These are phyloP conservation scores for Tolypocladium album DNA, from an alignment of 2,329 filamentous ascomycete species.

Conservation along the genomic window DNA sequence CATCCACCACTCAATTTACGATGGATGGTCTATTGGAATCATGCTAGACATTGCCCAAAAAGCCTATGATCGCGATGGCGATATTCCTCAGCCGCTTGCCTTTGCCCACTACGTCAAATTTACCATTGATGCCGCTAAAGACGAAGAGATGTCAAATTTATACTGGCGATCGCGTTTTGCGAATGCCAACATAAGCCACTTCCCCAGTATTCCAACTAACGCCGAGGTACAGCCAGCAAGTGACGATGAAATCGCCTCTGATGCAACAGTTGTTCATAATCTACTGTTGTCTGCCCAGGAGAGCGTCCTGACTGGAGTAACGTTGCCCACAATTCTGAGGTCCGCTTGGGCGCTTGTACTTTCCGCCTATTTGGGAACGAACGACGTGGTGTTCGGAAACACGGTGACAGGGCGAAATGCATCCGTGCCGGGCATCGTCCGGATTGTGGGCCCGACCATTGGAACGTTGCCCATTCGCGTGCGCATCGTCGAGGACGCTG, in stretches of 20 bases:
- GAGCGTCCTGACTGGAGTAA: not conserved
- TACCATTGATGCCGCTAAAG: not conserved
- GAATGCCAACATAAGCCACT: not conserved
- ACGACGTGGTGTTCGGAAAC: conserved; percentile 14
- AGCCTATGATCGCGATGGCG: conserved; percentile 1
- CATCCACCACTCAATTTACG: conserved; percentile 13
- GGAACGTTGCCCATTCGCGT: conserved; percentile 8
- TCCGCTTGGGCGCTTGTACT: conserved; percentile 17
- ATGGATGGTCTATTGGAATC: conserved; percentile 10
- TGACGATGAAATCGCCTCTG: not conserved
- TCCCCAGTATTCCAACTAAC: not conserved
- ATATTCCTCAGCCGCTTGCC: not conserved
- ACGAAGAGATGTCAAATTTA: not conserved
- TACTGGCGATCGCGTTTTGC: not conserved
- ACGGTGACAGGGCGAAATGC: conserved; percentile 13
- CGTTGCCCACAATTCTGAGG: conserved; percentile 11
- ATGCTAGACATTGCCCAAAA: conserved; percentile 1
- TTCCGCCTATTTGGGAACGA: conserved; percentile 6
- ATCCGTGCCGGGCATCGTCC: conserved; percentile 9
- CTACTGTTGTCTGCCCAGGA: not conserved
- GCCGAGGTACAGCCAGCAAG: not conserved
- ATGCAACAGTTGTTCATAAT: not conserved
- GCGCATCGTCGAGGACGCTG: not conserved
- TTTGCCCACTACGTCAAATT: conserved; percentile 3
- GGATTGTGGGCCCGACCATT: conserved; percentile 11